A percentile compares a stretch with the other conserved stretches of the same genome.
Evolutionary conservation across 768 basidiomycete species (phyloP).

Genomic region (Leccinum disarticulatum): DNA sequence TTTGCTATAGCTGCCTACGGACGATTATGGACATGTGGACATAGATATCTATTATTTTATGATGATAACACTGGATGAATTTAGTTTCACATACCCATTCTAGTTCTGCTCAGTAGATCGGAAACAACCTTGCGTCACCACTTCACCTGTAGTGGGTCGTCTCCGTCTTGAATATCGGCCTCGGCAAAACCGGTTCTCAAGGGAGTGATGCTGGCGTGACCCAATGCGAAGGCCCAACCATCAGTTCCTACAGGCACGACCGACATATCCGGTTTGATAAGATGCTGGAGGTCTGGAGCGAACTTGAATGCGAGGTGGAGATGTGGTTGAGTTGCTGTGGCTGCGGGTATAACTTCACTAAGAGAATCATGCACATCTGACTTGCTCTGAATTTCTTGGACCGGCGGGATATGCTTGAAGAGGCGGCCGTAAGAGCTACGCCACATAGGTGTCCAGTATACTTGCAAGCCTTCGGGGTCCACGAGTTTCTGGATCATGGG

Average conservation of each 20-base stretch:
- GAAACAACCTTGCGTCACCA: conserved; percentile 46
- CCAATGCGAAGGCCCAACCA: conserved; percentile 73
- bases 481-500: conserved; percentile 73
- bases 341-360: background rate
- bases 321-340: conserved; percentile 17
- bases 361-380: conserved; percentile 47
- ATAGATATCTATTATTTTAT: conserved; percentile 11
- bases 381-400: conserved; percentile 20
- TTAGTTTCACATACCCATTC: conserved; percentile 3
- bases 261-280: conserved; percentile 60
- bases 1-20: conserved; percentile 15
- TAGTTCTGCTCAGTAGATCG: background rate
- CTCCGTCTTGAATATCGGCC: conserved; percentile 11
- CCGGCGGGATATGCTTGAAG: conserved; percentile 52
- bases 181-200: conserved; percentile 75
- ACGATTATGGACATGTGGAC: conserved; percentile 1
- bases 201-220: conserved; percentile 76
- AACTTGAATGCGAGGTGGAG: conserved; percentile 68
- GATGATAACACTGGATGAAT: conserved; percentile 10
- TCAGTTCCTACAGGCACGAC: conserved; percentile 77
- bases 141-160: conserved; percentile 14
- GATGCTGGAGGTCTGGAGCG: conserved; percentile 64
- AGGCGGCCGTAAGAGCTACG: conserved; percentile 80
- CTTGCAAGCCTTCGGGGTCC: conserved; percentile 56
- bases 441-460: conserved; percentile 85